Base-by-base conservation (phyloP, 495 filamentous ascomycete species). In the Aspergillus bridgeri region DNA sequence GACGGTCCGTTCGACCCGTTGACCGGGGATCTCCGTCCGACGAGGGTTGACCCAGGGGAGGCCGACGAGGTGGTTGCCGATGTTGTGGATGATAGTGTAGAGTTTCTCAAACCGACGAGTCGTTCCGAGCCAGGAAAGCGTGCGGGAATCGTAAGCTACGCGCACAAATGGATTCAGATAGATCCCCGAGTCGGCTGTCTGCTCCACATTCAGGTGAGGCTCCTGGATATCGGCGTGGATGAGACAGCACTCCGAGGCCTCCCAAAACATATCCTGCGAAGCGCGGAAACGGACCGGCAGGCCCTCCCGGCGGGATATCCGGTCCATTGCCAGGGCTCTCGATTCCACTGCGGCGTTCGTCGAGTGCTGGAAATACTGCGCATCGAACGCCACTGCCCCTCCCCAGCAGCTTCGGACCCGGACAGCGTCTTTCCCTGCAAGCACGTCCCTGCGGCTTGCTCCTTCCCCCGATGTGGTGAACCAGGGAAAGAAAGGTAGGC, bases 331-430 rank as follows among this genome's bases (percentile, higher is more conserved):
- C 38, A 15, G 19, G 22, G 17, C 21, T 29, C 48, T 43, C 42
- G 24, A 52, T 25, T 43, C 51, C 29, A 53, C 48, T 17, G 49
- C 42, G 4, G 45, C 56, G n/a, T 44, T 54, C 21, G 27, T 18
- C 24, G 17, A 47, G 25, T n/a, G 44, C 47, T 71, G 84, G 63
- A 92, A 86, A 57, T 81, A 87, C 50, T 72, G 76, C 3, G 86
- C 88, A 63, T 91, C 86, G 63, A 91, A 90, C 4, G 88, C 88
- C 6, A 89, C 85, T 80, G 91, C 90, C 8, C 89, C 90, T 38
- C 87, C 86, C 89, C 89, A 92, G 69, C 89, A 94, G 60, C 85
- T 88, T 60, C 83, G 81, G 2, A 91, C 89, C 20, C 83, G 78
- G 6, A 94, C 88, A 0, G 85, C 85, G 61, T 91, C 88, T 56